Evolutionary conservation across 441 rosid genomes (phyloP), one percentile per base, ranked within the genome.

Genomic region (Croton setiger): DNA sequence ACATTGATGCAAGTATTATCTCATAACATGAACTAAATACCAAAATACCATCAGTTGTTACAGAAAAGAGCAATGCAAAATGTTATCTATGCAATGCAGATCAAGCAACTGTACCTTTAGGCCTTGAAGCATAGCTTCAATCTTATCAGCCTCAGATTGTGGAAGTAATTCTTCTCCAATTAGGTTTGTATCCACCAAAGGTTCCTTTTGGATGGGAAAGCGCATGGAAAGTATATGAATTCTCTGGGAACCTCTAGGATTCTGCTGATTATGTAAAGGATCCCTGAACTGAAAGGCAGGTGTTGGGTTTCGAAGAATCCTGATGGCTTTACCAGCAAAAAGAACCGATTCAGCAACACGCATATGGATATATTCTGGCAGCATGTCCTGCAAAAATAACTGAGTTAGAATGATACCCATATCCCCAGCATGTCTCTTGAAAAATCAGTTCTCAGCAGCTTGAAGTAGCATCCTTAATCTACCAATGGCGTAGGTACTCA

Each of bases 271-370:
- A 81, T 31, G 69, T 47, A 66, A 67, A 73, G 84, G 77, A 71
- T 87, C 89, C 75, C 86, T 91, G 78, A 78, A 84, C 80, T 73
- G 87, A 70, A 90, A 87, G 58, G 88, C 78, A 66, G 87, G 81
- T 79, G 91, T 90, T 31, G 99, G 96, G 78, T 92, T 95, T 70
- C 95, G 86, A 48, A 95, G 94, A 78, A 95, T 88, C 81, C 95
- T 87, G 79, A 95, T 81, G 74, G 99, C 99, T 85, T 95, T 95
- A 69, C 99, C 98, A 58, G 99, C 90, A 85, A 94, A 94, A 67
- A 95, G 90, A 79, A 90, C 78, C 49, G 99, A 95, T 67, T 92
- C 98, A 61, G 96, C 98, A 61, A 92, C 88, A 71, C 84, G 89
- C 94, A 92, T 95, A 60, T 86, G 89, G 70, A 95, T 85, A 71